Evolutionary conservation across 2,329 filamentous ascomycete genomes (phyloP).

Genomic region (Eurotiales sp.): DNA sequence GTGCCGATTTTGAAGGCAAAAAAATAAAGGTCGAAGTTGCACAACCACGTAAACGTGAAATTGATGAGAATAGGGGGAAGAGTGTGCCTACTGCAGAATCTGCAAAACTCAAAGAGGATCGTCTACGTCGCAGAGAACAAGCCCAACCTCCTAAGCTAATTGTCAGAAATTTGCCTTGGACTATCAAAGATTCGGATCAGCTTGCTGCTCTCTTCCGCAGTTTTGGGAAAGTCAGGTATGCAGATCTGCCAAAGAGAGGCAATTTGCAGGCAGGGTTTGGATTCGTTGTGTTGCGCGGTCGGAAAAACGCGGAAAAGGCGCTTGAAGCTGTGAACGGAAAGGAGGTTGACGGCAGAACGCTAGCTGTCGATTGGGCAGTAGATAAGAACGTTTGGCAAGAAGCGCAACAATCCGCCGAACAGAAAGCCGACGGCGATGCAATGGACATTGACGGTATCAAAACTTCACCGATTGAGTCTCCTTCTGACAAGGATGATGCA

Average conservation of each 20-base stretch:
- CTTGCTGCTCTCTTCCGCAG: constrained; percentile 74
- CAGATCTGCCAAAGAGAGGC: constrained; percentile 75
- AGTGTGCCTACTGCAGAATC: constrained; percentile 35
- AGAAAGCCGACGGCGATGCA: constrained; percentile 23
- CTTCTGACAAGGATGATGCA: constrained; percentile 42
- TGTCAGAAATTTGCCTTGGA: constrained; percentile 93
- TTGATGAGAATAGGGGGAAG: constrained; percentile 47
- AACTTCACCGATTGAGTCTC: constrained; percentile 42
- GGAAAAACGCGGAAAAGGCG: constrained; percentile 87
- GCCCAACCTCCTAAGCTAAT: constrained; percentile 71
- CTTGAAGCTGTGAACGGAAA: constrained; percentile 84
- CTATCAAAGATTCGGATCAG: constrained; percentile 80
- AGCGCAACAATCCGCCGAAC: constrained; percentile 31
- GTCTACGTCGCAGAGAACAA: constrained; percentile 57
- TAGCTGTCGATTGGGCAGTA: constrained; percentile 96
- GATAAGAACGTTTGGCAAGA: constrained; percentile 83
- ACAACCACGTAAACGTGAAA: constrained; percentile 73
- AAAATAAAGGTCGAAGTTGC: constrained; percentile 85
- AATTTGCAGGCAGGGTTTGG: constrained; percentile 77
- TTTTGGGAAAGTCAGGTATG: constrained; percentile 87
- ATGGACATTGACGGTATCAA: constrained; percentile 3
- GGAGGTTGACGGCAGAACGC: constrained; percentile 76
- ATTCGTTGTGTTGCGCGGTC: constrained; percentile 82
- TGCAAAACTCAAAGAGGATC: constrained; percentile 37
- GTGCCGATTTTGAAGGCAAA: constrained; percentile 70